Percentiles rank a stretch among this genome's conserved stretches.
phyloP scores from a whole-genome alignment of 2,329 filamentous ascomycete species.

The Calonectria montana region DNA sequence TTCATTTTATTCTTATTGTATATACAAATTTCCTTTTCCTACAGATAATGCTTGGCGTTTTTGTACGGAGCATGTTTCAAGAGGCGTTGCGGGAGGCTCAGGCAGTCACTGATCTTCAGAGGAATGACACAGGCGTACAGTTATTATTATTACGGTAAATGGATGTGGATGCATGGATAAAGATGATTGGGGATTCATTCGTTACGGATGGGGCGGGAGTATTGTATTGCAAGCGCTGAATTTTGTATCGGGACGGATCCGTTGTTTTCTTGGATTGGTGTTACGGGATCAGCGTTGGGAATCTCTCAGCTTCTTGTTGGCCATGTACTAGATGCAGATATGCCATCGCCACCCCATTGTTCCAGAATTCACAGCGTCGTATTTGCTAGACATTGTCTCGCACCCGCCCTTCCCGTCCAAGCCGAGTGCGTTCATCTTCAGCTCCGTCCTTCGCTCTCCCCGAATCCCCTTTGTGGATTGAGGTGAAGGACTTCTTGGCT shows the following conservation, averaged over 20 bases:
- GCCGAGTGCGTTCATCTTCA: background rate
- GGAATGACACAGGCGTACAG: slow-evolving; percentile 14
- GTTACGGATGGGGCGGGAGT: background rate
- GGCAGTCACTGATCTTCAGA: slow-evolving; percentile 12
- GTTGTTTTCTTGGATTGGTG: background rate
- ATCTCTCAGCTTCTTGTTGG: slow-evolving; percentile 24
- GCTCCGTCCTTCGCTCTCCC: background rate
- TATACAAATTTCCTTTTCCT: slow-evolving; percentile 1
- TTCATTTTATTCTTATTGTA: slow-evolving; percentile 1
- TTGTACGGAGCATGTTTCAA: slow-evolving; percentile 2
- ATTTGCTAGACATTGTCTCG: background rate
- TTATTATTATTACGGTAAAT: background rate
- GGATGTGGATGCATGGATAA: background rate
- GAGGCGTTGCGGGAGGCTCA: slow-evolving; percentile 17
- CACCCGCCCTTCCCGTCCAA: background rate
- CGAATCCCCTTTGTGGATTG: background rate
- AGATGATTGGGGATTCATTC: too few relatives aligned
- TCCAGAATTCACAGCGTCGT: background rate
- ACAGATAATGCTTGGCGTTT: slow-evolving; percentile 20
- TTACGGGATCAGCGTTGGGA: background rate
- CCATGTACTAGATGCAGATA: slow-evolving; percentile 21
- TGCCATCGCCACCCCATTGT: slow-evolving; percentile 23
- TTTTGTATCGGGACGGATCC: background rate
- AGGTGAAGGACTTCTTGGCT: too few relatives aligned
- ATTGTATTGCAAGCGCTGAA: background rate